phyloP scores from a whole-genome alignment of 345 rosid species.

The Melastoma malabathricum region DNA sequence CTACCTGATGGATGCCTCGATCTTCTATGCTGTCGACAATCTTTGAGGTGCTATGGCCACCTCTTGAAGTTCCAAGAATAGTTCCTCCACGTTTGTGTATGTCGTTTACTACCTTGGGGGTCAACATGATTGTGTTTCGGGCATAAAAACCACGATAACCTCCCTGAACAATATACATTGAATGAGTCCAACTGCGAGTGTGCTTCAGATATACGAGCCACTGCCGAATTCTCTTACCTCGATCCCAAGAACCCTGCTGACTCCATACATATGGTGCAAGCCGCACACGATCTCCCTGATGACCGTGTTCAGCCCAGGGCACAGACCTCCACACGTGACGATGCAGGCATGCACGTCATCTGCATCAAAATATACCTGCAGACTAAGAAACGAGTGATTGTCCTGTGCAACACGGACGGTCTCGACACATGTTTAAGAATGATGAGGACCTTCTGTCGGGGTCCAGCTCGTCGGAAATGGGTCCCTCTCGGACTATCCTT shows the following conservation, averaged over 20 bases:
- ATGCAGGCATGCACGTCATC: slow-evolving; percentile 33
- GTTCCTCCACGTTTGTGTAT: slow-evolving; percentile 39
- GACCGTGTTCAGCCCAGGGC: slow-evolving; percentile 38
- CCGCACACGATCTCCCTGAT: slow-evolving; percentile 32
- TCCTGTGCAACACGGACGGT: too few relatives aligned
- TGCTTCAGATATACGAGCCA: not conserved
- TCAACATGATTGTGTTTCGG: slow-evolving; percentile 23
- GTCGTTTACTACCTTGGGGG: slow-evolving; percentile 27
- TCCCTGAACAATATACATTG: slow-evolving; percentile 14
- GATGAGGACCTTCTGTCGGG: slow-evolving; percentile 23
- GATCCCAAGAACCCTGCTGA: slow-evolving; percentile 24
- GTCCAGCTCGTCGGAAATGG: slow-evolving; percentile 39
- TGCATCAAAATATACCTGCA: slow-evolving; percentile 24
- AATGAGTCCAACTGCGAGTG: not conserved
- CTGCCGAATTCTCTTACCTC: slow-evolving; percentile 16
- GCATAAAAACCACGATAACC: slow-evolving; percentile 40
- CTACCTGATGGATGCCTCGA: slow-evolving; percentile 33
- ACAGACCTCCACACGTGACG: slow-evolving; percentile 38
- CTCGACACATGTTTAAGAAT: not conserved
- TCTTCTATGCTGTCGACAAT: slow-evolving; percentile 43
- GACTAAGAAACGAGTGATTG: not conserved
- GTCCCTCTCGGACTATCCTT: slow-evolving; percentile 24
- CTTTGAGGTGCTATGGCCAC: slow-evolving; percentile 25
- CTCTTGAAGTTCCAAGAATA: slow-evolving; percentile 33
- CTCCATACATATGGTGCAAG: slow-evolving; percentile 31